A percentile compares a stretch with the other conserved stretches of the same genome.
phyloP scores from a whole-genome alignment of 2,329 filamentous ascomycete species.

The Xylariaceae sp. region DNA sequence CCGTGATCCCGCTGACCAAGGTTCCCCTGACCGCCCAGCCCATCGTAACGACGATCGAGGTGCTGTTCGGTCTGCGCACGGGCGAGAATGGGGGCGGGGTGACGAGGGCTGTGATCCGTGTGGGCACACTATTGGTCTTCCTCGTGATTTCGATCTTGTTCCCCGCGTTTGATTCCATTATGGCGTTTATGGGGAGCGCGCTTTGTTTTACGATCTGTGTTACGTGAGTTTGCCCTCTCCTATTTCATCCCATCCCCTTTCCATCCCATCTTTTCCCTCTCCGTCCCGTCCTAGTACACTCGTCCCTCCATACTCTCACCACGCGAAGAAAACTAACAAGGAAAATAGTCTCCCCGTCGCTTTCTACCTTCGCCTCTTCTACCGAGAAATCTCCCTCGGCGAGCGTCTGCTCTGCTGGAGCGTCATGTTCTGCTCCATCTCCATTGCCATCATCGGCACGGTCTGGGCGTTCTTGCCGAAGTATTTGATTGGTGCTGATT shows the following conservation, averaged over 20 bases:
- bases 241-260: too few species aligned
- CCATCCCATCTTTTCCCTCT: too few species aligned
- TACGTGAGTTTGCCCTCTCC: conserved; percentile 45
- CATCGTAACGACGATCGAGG: conserved; percentile 78
- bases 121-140: conserved; percentile 65
- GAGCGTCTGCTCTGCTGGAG: conserved; percentile 65
- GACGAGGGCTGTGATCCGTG: conserved; percentile 55
- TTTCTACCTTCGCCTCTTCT: conserved; percentile 89
- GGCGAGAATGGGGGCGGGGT: conserved; percentile 24
- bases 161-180: conserved; percentile 82
- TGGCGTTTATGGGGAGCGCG: conserved; percentile 83
- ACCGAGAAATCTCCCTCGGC: conserved; percentile 56
- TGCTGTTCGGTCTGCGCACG: conserved; percentile 63
- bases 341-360: conserved; percentile 61
- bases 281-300: too few species aligned
- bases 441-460: conserved; percentile 72
- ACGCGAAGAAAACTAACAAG: background rate
- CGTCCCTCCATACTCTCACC: background rate
- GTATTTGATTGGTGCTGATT: conserved; percentile 55
- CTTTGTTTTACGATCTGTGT: conserved; percentile 93
- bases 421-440: conserved; percentile 62
- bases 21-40: conserved; percentile 86
- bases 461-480: conserved; percentile 85
- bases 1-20: conserved; percentile 92
- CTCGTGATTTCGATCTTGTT: conserved; percentile 64